phyloP scores from a whole-genome alignment of 139 green algal genomes.

The Chlorella sorokiniana region DNA sequence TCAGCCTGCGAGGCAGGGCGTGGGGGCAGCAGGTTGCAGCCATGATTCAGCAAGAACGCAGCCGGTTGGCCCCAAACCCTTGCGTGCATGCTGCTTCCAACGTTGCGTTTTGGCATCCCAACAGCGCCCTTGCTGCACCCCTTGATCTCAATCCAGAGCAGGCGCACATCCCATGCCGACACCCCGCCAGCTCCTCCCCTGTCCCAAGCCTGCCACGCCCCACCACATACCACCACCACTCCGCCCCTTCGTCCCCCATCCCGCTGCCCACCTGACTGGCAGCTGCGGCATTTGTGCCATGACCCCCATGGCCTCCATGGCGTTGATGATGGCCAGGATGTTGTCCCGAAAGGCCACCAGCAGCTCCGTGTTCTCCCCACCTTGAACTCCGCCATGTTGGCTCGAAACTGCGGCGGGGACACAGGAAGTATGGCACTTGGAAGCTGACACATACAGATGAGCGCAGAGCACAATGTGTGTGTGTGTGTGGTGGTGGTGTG shows the following conservation, averaged over 20 bases:
- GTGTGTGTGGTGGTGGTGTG: too few relatives aligned
- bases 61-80: too few relatives aligned
- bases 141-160: too few relatives aligned
- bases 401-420: slow-evolving; percentile 20
- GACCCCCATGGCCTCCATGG: slow-evolving; percentile 70
- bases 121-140: too few relatives aligned
- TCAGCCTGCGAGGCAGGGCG: slow-evolving; percentile 53
- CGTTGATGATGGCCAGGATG: slow-evolving; percentile 74
- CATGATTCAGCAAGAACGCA: background rate
- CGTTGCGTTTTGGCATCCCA: too few relatives aligned
- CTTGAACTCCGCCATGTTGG: slow-evolving; percentile 58
- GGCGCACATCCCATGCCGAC: too few relatives aligned
- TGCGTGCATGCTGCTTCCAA: too few relatives aligned
- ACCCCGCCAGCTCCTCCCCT: too few relatives aligned
- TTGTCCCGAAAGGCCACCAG: slow-evolving; percentile 83
- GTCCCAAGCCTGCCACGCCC: too few relatives aligned
- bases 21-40: too few relatives aligned
- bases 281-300: slow-evolving; percentile 88
- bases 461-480: too few relatives aligned
- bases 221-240: background rate
- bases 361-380: slow-evolving; percentile 87
- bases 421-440: background rate
- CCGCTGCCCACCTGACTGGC: slow-evolving; percentile 52
- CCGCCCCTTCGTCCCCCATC: background rate
- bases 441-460: background rate